These are phyloP conservation scores for Gnomoniopsis smithogilvyi DNA, from an alignment of 2,329 filamentous ascomycete species.

Conservation along the genomic window DNA sequence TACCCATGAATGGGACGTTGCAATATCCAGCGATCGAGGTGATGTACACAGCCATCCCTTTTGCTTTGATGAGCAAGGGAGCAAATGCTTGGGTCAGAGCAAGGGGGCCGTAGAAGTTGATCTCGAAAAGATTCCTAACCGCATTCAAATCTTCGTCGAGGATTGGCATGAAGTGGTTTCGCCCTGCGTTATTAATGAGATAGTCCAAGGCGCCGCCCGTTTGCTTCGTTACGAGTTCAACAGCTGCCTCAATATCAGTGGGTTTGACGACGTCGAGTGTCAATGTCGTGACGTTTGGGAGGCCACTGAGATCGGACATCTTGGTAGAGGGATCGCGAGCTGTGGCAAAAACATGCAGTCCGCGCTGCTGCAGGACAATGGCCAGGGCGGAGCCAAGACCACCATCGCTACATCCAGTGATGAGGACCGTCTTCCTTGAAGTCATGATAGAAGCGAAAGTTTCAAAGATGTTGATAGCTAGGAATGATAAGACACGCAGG, in stretches of 20 bases:
- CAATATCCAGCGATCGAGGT: conserved; percentile 23
- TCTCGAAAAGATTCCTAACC: conserved; percentile 25
- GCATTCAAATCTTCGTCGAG: conserved; percentile 23
- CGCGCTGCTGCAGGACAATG: conserved; percentile 22
- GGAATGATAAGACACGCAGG: no score
- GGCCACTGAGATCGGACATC: conserved; percentile 19
- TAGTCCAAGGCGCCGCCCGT: conserved; percentile 23
- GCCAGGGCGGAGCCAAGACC: conserved; percentile 26
- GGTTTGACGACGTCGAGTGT: conserved; percentile 24
- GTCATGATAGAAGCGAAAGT: neutral
- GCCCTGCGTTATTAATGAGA: conserved; percentile 26
- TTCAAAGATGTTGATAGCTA: no score
- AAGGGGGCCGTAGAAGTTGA: conserved; percentile 29
- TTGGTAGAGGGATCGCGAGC: conserved; percentile 26
- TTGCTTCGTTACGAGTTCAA: conserved; percentile 20
- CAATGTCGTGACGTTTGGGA: conserved; percentile 23
- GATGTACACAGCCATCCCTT: conserved; percentile 27
- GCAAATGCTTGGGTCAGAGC: conserved; percentile 26
- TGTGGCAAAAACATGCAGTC: conserved; percentile 25
- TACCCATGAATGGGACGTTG: conserved; percentile 26
- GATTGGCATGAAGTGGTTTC: conserved; percentile 26
- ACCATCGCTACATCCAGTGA: conserved; percentile 28
- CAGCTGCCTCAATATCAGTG: conserved; percentile 21
- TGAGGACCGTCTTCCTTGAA: conserved; percentile 25
- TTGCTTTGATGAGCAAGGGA: conserved; percentile 26